A percentile compares a stretch with the other conserved stretches of the same genome.
These are phyloP conservation scores for Vicia villosa DNA, from an alignment of 306 rosid genomes.

Conservation along the genomic window DNA sequence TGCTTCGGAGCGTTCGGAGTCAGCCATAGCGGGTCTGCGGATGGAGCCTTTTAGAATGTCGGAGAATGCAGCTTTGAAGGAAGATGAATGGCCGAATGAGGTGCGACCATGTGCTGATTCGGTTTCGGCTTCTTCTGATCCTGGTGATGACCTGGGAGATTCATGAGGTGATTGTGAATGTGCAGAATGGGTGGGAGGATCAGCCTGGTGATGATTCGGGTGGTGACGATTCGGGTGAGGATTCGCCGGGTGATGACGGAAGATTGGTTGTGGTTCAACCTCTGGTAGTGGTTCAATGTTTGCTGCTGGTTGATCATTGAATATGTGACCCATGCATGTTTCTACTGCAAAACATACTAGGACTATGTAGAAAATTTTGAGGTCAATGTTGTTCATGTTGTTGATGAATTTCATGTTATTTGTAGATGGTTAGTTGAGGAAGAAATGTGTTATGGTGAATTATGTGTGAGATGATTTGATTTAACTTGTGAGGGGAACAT, in stretches of 20 bases:
- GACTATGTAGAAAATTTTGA: neutral
- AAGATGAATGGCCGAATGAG: neutral
- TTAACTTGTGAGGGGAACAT: conserved; percentile 19
- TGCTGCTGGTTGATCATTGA: neutral
- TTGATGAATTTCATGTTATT: conserved; percentile 24
- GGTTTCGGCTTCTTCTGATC: neutral
- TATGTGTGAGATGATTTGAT: neutral
- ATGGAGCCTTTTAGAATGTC: conserved; percentile 30
- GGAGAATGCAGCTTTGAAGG: neutral
- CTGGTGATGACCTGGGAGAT: neutral
- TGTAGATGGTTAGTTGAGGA: neutral
- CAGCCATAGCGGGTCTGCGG: neutral
- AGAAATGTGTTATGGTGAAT: neutral
- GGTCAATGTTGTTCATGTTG: neutral
- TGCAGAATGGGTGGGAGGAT: neutral
- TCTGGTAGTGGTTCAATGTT: neutral
- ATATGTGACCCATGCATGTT: conserved; percentile 12
- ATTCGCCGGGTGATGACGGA: neutral
- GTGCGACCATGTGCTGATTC: neutral
- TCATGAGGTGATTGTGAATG: neutral
- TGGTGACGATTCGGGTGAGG: no score
- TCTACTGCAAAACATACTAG: neutral
- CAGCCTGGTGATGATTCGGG: neutral
- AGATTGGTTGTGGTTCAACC: neutral
- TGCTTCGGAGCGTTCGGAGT: neutral